phyloP scores from a whole-genome alignment of 768 basidiomycete genomes.

The Lactifluus rugatus region DNA sequence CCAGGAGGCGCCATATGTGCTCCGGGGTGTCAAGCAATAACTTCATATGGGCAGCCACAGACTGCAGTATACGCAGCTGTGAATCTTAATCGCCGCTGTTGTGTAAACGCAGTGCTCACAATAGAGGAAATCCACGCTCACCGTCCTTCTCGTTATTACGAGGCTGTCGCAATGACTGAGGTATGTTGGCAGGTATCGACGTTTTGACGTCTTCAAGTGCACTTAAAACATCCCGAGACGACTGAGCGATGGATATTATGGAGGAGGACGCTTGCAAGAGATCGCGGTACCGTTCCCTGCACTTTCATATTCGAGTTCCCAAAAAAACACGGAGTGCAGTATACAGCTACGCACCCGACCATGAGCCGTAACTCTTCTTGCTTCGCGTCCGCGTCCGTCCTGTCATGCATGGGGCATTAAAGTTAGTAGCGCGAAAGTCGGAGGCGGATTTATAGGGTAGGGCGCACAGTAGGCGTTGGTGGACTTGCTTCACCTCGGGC shows the following conservation, averaged over 20 bases:
- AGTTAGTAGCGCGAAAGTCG: not conserved
- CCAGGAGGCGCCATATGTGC: conserved; percentile 81
- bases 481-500: conserved; percentile 54
- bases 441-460: not conserved
- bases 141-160: conserved; percentile 15
- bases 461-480: conserved; percentile 57
- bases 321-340: not conserved
- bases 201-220: conserved; percentile 54
- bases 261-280: conserved; percentile 78
- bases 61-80: conserved; percentile 58
- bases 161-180: conserved; percentile 3
- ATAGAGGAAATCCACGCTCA: not conserved
- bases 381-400: conserved; percentile 68
- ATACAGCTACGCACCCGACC: conserved; percentile 68
- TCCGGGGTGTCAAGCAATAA: conserved; percentile 88
- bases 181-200: conserved; percentile 32
- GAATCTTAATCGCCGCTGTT: conserved; percentile 36
- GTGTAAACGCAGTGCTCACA: not conserved
- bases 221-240: conserved; percentile 53
- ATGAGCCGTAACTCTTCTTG: conserved; percentile 81
- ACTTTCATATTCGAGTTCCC: conserved; percentile 43
- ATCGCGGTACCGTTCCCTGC: conserved; percentile 84
- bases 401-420: conserved; percentile 1
- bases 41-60: conserved; percentile 82
- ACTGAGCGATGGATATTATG: conserved; percentile 65